Evolutionary conservation across 2,329 filamentous ascomycete species (phyloP).

Genomic region (Botryotinia globosa): DNA sequence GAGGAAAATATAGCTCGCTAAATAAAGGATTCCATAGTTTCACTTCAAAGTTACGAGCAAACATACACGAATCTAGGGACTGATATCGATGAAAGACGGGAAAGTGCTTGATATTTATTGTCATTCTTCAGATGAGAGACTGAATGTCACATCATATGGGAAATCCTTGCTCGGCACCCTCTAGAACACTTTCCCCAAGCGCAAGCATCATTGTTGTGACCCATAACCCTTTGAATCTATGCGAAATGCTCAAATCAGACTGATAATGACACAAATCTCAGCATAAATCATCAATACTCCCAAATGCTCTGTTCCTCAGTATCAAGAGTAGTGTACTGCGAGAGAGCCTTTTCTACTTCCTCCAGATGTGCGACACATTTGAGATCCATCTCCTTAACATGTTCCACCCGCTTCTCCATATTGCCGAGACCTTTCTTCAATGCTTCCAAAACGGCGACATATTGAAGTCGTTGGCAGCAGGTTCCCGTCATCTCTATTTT

Average conservation of each 20-base stretch:
- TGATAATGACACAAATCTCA: background rate
- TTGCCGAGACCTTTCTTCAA: no score
- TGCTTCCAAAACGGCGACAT: no score
- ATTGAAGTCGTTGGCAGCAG: background rate
- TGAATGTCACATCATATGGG: background rate
- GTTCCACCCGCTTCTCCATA: background rate
- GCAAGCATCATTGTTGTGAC: background rate
- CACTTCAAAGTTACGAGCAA: background rate
- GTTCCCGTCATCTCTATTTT: background rate
- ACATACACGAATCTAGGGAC: background rate
- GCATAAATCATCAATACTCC: no score
- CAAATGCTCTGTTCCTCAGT: background rate
- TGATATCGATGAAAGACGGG: background rate
- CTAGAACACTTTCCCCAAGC: background rate
- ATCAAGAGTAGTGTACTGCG: background rate
- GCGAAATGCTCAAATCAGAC: background rate
- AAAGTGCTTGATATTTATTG: background rate
- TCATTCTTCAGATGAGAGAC: background rate
- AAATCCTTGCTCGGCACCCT: no score
- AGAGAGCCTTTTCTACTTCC: background rate
- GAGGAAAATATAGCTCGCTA: background rate
- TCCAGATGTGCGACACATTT: background rate
- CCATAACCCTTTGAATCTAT: background rate
- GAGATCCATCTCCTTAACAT: background rate
- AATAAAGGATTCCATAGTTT: background rate